Evolutionary conservation across 345 rosid species (phyloP), one percentile per base, ranked within the genome.

Genomic region (Eucalyptus albens): DNA sequence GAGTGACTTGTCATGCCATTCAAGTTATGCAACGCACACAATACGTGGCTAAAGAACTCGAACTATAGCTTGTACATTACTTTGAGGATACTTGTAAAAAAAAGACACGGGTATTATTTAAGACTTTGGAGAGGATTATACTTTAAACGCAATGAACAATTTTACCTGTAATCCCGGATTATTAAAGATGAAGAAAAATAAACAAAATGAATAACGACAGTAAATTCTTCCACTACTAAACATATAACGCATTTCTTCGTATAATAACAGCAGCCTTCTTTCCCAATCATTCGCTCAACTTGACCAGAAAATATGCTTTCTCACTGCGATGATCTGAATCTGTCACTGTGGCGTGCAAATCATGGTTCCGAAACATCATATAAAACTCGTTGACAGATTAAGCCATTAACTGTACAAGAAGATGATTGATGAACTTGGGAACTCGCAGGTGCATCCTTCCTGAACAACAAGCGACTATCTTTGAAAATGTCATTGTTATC

Each of bases 81-180:
- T 17, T 69, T 33, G 24, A 69, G 11, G 1, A 9, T 65, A n/a
- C 40, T n/a, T 1, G 3, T 65, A 15, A n/a, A 65, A 65, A 0
- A n/a, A 65, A 65, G 77, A n/a, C 40, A n/a, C 3, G 3, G 10
- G 33, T 65, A 65, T n/a, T 65, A 65, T 8, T 65, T n/a, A n/a
- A 65, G 77, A n/a, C 37, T n/a, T n/a, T 65, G 40, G 21, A 65
- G 77, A 65, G 1, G 3, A 15, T 65, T n/a, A n/a, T 65, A 65
- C 11, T 65, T n/a, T 14, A 65, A 65, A n/a, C 0, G 3, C 1
- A 0, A n/a, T 33, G 21, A 65, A 8, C 77, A 65, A n/a, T 65
- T n/a, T 65, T 14, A 15, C 19, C 17, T 7, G 6, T n/a, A 3
- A 65, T 65, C 77, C 40, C 17, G 0, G 0, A n/a, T n/a, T n/a